Conservation (phyloP, 441 rosid species). For the Iberis amara region DNA sequence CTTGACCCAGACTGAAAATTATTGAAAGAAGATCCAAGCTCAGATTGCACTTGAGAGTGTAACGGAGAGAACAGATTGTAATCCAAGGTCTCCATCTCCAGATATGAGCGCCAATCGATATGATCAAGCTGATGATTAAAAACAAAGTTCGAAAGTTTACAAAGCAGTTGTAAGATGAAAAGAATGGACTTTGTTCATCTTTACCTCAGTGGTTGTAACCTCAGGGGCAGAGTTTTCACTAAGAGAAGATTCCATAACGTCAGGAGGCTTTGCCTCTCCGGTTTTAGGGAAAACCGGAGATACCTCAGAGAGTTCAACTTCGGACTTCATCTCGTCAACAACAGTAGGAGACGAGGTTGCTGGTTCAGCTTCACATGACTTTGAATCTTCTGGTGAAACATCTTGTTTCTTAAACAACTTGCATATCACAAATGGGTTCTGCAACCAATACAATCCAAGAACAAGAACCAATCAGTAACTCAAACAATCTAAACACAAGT, state of each 20-base stretch:
- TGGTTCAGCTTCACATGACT: conserved; percentile 40
- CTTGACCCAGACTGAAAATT: conserved; percentile 19
- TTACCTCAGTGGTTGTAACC: conserved; percentile 37
- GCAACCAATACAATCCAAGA: conserved; percentile 18
- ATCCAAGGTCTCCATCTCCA: conserved; percentile 30
- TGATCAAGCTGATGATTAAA: conserved; percentile 32
- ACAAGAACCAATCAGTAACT: conserved; percentile 8
- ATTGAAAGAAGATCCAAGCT: conserved; percentile 34
- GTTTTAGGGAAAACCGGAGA: conserved; percentile 30
- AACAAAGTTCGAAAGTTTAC: conserved; percentile 23
- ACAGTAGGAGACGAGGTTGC: conserved; percentile 36
- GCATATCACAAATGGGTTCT: conserved; percentile 67
- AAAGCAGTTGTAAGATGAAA: conserved; percentile 6
- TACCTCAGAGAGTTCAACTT: conserved; percentile 34
- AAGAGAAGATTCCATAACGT: conserved; percentile 13
- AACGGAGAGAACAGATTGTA: conserved; percentile 42
- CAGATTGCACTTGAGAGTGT: conserved; percentile 36
- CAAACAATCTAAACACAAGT: neutral
- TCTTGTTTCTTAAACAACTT: conserved; percentile 68
- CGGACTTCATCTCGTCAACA: conserved; percentile 39
- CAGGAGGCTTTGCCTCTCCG: conserved; percentile 18
- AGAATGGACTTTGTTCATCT: conserved; percentile 8
- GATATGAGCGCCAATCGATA: conserved; percentile 28
- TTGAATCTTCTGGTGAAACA: conserved; percentile 29
- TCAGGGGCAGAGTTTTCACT: conserved; percentile 28